Base-by-base conservation (phyloP, 768 basidiomycete species). In the Daedaleopsis sinensis region DNA sequence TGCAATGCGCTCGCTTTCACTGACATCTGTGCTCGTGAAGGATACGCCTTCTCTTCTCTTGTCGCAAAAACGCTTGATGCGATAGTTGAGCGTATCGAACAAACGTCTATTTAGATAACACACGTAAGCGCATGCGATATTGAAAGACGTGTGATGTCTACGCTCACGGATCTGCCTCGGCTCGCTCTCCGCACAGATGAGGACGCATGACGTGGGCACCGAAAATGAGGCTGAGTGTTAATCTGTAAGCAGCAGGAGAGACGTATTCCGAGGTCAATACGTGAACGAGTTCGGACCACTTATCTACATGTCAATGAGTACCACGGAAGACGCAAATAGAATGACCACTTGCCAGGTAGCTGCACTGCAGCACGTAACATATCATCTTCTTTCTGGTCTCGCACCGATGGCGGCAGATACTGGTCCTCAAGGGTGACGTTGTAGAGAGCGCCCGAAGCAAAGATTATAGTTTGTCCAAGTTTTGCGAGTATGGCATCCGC, bases 221-320 rank as follows among this genome's bases (percentile, higher is more conserved):
- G 65, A 88, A 84, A 50, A 82, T 55, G 36, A 93, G 72, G 32
- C 78, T 80, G n/a, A 84, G 65, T 8, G 84, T 80, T 44, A 91
- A 70, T 4, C 89, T 82, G 66, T 79, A 80, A 6, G 87, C 80
- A 19, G 87, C 87, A 27, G 84, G 82, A 19, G 91, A 91, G 21
- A 78, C 73, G 23, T 76, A 64, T 18, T 77, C 72, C 2, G 86
- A 87, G 12, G 76, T 73, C 16, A 89, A 72, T 9, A 81, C 70
- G 15, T 67, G 69, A 10, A 78, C 68, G 27, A 89, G 67, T 46
- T 72, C 75, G n/a, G 72, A 58, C 87, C 84, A 92, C 8, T 70
- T 76, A 49, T 83, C 90, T 89, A 67, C 36, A 36, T 58, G 39
- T 27, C 24, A 73, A 65, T 13, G 11, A 54, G 47, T 19, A 5